A percentile compares a stretch with the other conserved stretches of the same genome.
Evolutionary conservation across 2,329 filamentous ascomycete genomes (phyloP).

Genomic region (Periconia digitata): DNA sequence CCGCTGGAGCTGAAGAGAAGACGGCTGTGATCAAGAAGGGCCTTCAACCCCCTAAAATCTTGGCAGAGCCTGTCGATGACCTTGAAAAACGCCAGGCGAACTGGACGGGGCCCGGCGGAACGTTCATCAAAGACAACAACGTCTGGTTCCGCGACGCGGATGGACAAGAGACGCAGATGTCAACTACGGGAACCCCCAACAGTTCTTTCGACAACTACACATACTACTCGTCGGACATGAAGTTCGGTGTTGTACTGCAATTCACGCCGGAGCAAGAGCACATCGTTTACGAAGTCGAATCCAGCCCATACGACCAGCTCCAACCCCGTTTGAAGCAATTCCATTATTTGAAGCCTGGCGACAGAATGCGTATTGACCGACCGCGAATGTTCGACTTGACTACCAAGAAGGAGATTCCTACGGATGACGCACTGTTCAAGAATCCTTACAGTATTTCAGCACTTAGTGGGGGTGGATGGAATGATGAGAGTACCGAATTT

Average conservation of each 20-base stretch:
- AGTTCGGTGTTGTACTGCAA: slow-evolving; percentile 21
- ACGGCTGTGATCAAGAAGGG: slow-evolving; percentile 13
- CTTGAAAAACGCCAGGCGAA: slow-evolving; percentile 15
- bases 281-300: slow-evolving; percentile 21
- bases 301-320: slow-evolving; percentile 20
- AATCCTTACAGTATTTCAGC: slow-evolving; percentile 17
- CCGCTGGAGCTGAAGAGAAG: slow-evolving; percentile 7
- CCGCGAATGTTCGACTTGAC: slow-evolving; percentile 23
- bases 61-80: slow-evolving; percentile 2
- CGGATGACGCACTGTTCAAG: slow-evolving; percentile 18
- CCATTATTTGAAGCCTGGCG: slow-evolving; percentile 22
- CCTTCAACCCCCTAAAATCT: slow-evolving; percentile 3
- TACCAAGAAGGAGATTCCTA: slow-evolving; percentile 18
- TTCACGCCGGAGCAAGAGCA: slow-evolving; percentile 18
- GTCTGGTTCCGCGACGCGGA: slow-evolving; percentile 20
- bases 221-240: slow-evolving; percentile 19
- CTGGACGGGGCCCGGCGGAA: slow-evolving; percentile 4
- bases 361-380: slow-evolving; percentile 19
- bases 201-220: slow-evolving; percentile 18
- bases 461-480: slow-evolving; percentile 19
- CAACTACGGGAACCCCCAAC: slow-evolving; percentile 19
- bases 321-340: slow-evolving; percentile 21
- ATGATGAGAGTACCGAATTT: slow-evolving; percentile 22
- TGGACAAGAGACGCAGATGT: slow-evolving; percentile 19
- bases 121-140: slow-evolving; percentile 24